Evolutionary conservation across 2,329 filamentous ascomycete species (phyloP).

Genomic region (Botrytis squamosa): DNA sequence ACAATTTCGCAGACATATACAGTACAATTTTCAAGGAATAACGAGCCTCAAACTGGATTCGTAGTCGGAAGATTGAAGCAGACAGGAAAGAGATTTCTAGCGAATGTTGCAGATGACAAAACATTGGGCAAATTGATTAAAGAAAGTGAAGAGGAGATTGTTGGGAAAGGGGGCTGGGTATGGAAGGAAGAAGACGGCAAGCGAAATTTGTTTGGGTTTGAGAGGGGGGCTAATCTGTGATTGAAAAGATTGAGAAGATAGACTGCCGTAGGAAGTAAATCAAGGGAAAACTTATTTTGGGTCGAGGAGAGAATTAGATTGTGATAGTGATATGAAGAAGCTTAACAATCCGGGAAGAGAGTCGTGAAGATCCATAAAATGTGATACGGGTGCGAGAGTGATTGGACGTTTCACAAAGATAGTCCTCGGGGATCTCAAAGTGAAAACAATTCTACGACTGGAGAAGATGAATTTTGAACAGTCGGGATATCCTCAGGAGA

Average conservation of each 20-base stretch:
- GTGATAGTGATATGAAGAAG: neutral
- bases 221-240: conserved; percentile 18
- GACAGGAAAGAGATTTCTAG: conserved; percentile 52
- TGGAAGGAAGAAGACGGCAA: conserved; percentile 35
- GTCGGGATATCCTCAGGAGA: neutral
- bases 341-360: neutral
- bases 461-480: neutral
- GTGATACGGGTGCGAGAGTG: neutral
- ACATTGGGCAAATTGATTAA: conserved; percentile 49
- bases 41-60: conserved; percentile 48
- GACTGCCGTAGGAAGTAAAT: conserved; percentile 29
- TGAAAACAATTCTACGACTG: neutral
- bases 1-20: conserved; percentile 53
- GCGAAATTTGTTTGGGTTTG: conserved; percentile 43
- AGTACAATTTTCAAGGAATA: conserved; percentile 54
- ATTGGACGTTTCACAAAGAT: neutral
- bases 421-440: neutral
- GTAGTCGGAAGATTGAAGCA: conserved; percentile 52
- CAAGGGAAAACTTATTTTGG: conserved; percentile 42
- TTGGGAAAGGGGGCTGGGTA: conserved; percentile 51
- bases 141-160: conserved; percentile 44
- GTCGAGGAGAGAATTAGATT: conserved; percentile 25
- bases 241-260: conserved; percentile 34
- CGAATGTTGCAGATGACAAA: conserved; percentile 53
- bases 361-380: neutral